These are phyloP conservation scores for Mycena filopes DNA, from an alignment of 768 basidiomycete species.

Conservation along the genomic window DNA sequence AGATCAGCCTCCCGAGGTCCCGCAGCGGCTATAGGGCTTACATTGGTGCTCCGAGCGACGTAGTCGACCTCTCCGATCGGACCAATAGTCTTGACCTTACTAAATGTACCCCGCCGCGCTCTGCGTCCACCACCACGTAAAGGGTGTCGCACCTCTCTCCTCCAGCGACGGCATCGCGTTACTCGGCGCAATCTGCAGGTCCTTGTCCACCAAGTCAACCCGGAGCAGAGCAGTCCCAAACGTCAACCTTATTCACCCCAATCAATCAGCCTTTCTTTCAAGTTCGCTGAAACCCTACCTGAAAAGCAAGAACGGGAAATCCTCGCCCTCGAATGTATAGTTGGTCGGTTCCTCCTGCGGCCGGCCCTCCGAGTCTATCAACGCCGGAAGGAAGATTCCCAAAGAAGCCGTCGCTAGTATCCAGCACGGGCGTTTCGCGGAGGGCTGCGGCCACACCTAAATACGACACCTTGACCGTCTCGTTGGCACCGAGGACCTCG, in stretches of 20 bases:
- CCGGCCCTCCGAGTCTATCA: slow-evolving; percentile 42
- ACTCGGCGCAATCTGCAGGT: slow-evolving; percentile 39
- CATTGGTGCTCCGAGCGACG: slow-evolving; percentile 28
- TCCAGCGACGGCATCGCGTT: background rate
- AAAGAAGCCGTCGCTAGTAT: slow-evolving; percentile 47
- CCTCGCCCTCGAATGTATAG: slow-evolving; percentile 46
- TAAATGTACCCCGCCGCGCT: slow-evolving; percentile 36
- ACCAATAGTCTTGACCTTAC: slow-evolving; percentile 29
- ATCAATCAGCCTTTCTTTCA: slow-evolving; percentile 31
- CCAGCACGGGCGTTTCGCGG: slow-evolving; percentile 47
- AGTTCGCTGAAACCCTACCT: slow-evolving; percentile 20
- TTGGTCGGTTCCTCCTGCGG: slow-evolving; percentile 41
- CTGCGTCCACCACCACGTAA: slow-evolving; percentile 16
- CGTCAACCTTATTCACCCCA: slow-evolving; percentile 17
- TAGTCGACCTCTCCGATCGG: slow-evolving; percentile 27
- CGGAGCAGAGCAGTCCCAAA: slow-evolving; percentile 46
- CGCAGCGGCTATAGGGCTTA: background rate
- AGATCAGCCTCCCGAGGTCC: background rate
- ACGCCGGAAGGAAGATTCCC: slow-evolving; percentile 44
- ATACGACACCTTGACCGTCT: slow-evolving; percentile 57
- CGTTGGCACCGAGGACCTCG: slow-evolving; percentile 49
- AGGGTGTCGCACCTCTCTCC: slow-evolving; percentile 23
- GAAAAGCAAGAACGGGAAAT: slow-evolving; percentile 41
- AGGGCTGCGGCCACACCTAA: slow-evolving; percentile 54
- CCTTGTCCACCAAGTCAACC: slow-evolving; percentile 45